A percentile compares a stretch with the other conserved stretches of the same genome.
Conservation (phyloP, 2,329 filamentous ascomycete genomes). For the Penicillium nordicum region DNA sequence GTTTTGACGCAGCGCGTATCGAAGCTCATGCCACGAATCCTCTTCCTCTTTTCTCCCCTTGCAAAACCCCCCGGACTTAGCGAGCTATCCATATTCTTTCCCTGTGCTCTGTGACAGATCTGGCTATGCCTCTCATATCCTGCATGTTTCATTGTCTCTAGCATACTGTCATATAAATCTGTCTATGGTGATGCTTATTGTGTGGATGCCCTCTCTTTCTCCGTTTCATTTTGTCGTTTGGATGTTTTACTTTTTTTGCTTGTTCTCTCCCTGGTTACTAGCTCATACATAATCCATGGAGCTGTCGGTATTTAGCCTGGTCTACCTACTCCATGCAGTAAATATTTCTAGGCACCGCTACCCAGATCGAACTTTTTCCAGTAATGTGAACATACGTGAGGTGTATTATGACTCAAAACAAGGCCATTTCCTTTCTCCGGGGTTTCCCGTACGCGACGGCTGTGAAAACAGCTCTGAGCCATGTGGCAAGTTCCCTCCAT, state of each 20-base stretch:
- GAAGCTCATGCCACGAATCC: conserved; percentile 13
- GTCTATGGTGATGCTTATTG: conserved; percentile 13
- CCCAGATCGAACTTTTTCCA: not conserved
- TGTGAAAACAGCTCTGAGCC: no score
- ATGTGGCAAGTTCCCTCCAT: no score
- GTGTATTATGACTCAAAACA: not conserved
- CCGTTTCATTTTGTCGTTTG: conserved; percentile 10
- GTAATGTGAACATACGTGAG: not conserved
- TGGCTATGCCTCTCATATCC: conserved; percentile 7
- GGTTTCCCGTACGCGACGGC: not conserved
- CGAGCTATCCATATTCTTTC: conserved; percentile 10
- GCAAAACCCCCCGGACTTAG: conserved; percentile 13
- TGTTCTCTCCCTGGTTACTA: not conserved
- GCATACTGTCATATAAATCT: conserved; percentile 11
- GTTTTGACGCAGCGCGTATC: conserved; percentile 14
- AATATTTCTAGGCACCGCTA: not conserved
- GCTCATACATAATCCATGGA: conserved; percentile 8
- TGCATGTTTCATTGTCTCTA: conserved; percentile 5
- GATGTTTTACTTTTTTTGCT: conserved; percentile 1
- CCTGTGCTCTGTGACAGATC: conserved; percentile 10
- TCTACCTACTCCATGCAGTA: not conserved
- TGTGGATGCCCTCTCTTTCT: conserved; percentile 9
- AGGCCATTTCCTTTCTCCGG: not conserved
- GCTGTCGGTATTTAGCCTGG: not conserved
- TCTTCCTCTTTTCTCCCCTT: not conserved